Evolutionary conservation across 139 green algal species (phyloP).

Genomic region (Trebouxia sp.): DNA sequence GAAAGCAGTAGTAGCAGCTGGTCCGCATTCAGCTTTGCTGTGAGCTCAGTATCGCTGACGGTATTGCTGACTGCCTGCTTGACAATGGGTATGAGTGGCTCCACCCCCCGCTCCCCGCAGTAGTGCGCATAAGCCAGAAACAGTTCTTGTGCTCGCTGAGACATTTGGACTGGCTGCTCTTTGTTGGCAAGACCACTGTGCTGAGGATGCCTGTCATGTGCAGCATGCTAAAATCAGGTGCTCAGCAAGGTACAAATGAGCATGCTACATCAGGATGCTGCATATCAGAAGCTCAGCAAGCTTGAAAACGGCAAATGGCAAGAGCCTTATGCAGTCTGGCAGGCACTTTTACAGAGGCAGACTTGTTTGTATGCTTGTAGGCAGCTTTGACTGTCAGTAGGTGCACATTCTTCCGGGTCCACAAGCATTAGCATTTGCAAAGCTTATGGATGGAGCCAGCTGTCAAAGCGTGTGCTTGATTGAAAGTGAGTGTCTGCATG

Average conservation of each 20-base stretch:
- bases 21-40: slow-evolving; percentile 9
- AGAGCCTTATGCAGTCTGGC: too few relatives aligned
- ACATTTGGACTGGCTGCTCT: slow-evolving; percentile 33
- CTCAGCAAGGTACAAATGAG: neutral
- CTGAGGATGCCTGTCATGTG: slow-evolving; percentile 4
- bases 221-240: neutral
- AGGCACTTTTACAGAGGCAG: too few relatives aligned
- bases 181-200: slow-evolving; percentile 24
- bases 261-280: neutral
- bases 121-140: slow-evolving; percentile 57
- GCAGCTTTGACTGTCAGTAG: neutral
- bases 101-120: slow-evolving; percentile 38
- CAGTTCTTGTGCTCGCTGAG: slow-evolving; percentile 39
- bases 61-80: slow-evolving; percentile 9
- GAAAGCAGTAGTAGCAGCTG: slow-evolving; percentile 25
- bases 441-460: too few relatives aligned
- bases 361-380: too few relatives aligned
- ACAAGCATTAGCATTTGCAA: neutral
- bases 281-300: neutral
- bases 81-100: slow-evolving; percentile 24
- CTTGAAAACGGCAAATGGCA: neutral
- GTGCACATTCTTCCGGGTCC: neutral
- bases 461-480: neutral
- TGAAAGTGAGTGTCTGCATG: neutral
- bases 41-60: slow-evolving; percentile 34